Conservation (phyloP, 148 eudicot genomes). For the Talinum fruticosum region DNA sequence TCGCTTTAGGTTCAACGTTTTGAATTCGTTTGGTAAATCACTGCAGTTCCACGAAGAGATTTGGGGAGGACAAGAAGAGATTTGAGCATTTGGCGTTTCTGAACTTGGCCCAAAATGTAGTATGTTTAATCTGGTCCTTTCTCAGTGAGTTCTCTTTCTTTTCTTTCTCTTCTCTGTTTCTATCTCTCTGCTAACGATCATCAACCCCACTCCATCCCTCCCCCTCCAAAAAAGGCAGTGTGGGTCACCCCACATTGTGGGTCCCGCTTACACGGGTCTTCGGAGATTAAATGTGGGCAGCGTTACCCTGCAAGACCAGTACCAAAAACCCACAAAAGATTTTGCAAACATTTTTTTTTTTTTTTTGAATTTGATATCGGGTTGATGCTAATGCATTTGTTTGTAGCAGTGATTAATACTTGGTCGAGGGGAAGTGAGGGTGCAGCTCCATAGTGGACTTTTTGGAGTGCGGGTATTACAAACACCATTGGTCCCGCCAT, state of each 20-base stretch:
- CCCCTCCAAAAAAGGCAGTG: too few relatives aligned
- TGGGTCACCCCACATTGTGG: too few relatives aligned
- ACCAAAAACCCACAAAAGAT: too few relatives aligned
- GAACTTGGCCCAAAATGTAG: conserved; percentile 84
- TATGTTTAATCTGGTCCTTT: conserved; percentile 90
- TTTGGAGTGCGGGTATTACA: conserved; percentile 96
- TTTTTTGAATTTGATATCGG: conserved; percentile 2
- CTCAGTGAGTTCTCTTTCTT: conserved; percentile 53
- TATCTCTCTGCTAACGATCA: background rate
- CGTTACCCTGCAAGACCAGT: too few relatives aligned
- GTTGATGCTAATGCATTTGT: conserved; percentile 4
- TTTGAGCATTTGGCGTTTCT: conserved; percentile 89
- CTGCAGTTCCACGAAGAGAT: conserved; percentile 81
- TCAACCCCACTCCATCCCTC: too few relatives aligned
- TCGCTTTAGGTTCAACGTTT: too few relatives aligned
- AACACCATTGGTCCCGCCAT: conserved; percentile 96
- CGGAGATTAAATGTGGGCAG: too few relatives aligned
- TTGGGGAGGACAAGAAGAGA: conserved; percentile 85
- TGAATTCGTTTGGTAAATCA: background rate
- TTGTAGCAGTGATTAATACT: conserved; percentile 57
- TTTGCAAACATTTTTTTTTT: too few relatives aligned
- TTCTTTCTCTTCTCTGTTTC: background rate
- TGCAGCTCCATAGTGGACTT: conserved; percentile 96
- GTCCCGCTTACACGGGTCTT: too few relatives aligned
- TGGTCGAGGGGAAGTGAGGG: conserved; percentile 65